Evolutionary conservation across 1,139 yeast genomes (phyloP), one percentile per base, ranked within the genome.

Genomic region (Tardiomyces blankii): DNA sequence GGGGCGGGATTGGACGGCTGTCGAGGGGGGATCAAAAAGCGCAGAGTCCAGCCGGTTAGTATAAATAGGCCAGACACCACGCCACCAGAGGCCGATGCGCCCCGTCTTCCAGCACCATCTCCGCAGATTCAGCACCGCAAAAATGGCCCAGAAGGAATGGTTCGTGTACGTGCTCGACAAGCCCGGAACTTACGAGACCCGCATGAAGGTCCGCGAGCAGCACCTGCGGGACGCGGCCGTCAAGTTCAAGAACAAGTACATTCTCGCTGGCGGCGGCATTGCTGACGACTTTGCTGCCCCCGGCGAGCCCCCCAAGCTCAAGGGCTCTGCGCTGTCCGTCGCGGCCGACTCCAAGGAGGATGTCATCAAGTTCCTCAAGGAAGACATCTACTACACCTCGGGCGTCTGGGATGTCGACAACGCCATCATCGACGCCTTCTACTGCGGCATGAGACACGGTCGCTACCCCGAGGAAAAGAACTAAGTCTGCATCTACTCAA

Each of bases 371-470:
- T 66, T 82, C 49, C 72, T 85, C 59, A 74, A 79, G 57, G 59
- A 67, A 47, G 95, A 85, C 60, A 63, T 78, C 35, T 85, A 80
- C 63, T 75, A 77, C 53, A 69, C 68, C 53, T 69, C 72, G 28
- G 91, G 88, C 0, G 74, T 85, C 49, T 85, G 95, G 95, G 93
- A 85, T 60, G 59, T 83, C 50, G 77, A 78, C 41, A 74, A 71
- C 46, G 81, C 77, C 21, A 59, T 78, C 53, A 75, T 83, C 44
- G 70, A 75, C 57, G 89, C 89, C 25, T 21, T 21, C 7, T 21
- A 21, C 25, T 21, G 25, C 7, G 25, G 25, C 25, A 21, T 21
- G 25, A 4, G 25, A 5, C 25, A 21, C 25, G 25, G 25, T 7
- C 25, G 25, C 25, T 21, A 21, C 25, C 25, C 25, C 7, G 25